Conservation (phyloP, 352 stramenopile genomes). For the Phytophthora citricola region DNA sequence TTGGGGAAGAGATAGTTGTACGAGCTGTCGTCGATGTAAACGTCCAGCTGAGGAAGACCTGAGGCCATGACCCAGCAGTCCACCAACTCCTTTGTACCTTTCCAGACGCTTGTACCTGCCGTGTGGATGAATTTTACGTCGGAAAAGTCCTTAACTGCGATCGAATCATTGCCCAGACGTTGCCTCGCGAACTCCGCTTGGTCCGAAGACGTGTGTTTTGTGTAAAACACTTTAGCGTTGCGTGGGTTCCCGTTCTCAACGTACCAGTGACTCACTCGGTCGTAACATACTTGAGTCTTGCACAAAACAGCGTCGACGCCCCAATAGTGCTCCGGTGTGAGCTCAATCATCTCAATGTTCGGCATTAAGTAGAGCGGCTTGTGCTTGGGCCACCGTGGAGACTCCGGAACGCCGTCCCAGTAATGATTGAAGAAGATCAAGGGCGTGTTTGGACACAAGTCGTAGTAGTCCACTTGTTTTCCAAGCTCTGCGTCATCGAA, state of each 20-base stretch:
- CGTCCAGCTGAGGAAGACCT: constrained; percentile 42
- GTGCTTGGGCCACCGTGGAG: constrained; percentile 31
- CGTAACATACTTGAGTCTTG: constrained; percentile 53
- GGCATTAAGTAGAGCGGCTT: constrained; percentile 57
- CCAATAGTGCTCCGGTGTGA: constrained; percentile 43
- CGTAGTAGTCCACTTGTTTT: constrained; percentile 43
- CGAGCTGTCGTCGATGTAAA: constrained; percentile 46
- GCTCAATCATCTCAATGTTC: constrained; percentile 62
- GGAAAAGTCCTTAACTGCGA: constrained; percentile 33
- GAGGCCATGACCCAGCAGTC: constrained; percentile 50
- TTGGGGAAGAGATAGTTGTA: constrained; percentile 26
- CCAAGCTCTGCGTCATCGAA: constrained; percentile 32
- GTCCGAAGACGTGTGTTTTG: constrained; percentile 49
- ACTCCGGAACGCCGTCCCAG: constrained; percentile 41
- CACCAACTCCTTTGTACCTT: constrained; percentile 46
- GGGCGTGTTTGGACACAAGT: constrained; percentile 51
- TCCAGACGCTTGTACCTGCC: constrained; percentile 37
- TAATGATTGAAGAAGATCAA: constrained; percentile 68
- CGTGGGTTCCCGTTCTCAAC: constrained; percentile 49
- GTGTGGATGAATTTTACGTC: constrained; percentile 42
- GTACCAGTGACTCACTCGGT: constrained; percentile 46
- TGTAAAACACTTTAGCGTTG: constrained; percentile 48
- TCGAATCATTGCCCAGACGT: constrained; percentile 13
- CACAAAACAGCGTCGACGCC: constrained; percentile 49
- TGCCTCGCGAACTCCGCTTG: constrained; percentile 29